Percentiles rank a stretch among this genome's conserved stretches.
These are phyloP conservation scores for Arachnopeziza araneosa DNA, from an alignment of 2,329 filamentous ascomycete species.

Conservation along the genomic window DNA sequence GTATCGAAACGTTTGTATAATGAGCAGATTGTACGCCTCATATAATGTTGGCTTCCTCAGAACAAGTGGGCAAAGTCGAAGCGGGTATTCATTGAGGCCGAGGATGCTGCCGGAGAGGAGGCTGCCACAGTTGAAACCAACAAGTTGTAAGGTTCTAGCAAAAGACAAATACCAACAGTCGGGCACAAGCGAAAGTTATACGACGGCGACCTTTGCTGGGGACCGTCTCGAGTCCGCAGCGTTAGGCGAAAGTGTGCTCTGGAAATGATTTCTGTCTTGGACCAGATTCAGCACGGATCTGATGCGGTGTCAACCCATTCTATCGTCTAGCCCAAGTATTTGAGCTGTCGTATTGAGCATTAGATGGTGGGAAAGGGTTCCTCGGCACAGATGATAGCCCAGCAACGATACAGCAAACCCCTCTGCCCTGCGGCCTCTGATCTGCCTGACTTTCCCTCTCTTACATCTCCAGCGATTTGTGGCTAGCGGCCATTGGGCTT, in stretches of 20 bases:
- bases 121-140: background rate
- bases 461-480: too few species aligned
- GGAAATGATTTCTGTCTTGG: background rate
- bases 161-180: background rate
- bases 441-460: too few species aligned
- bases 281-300: too few species aligned
- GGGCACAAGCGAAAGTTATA: background rate
- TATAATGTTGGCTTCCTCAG: background rate
- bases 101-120: background rate
- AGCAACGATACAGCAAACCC: too few species aligned
- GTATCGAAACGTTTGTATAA: background rate
- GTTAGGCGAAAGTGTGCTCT: background rate
- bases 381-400: too few species aligned
- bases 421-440: too few species aligned
- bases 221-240: background rate
- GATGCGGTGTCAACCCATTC: too few species aligned
- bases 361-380: too few species aligned
- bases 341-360: background rate
- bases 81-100: background rate
- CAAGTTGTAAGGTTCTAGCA: background rate
- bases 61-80: background rate
- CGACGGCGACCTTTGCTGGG: background rate
- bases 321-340: background rate
- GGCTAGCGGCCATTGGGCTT: too few species aligned
- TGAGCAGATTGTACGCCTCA: background rate